Evolutionary conservation across 495 filamentous ascomycete genomes (phyloP).

Genomic region (Daldinia decipiens): DNA sequence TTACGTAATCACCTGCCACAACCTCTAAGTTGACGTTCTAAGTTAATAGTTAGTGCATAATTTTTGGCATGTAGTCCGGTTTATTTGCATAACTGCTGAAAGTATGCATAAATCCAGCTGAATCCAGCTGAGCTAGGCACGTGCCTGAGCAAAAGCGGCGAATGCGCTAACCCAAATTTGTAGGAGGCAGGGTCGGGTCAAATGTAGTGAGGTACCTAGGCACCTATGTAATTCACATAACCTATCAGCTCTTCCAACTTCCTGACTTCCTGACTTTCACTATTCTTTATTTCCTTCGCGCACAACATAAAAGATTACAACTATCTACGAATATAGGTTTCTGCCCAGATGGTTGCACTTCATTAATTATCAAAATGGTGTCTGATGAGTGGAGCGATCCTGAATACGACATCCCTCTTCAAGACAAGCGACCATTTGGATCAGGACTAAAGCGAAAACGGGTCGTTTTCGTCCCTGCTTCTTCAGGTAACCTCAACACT

Average conservation of each 20-base stretch:
- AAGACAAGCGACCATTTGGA: conserved; percentile 81
- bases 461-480: conserved; percentile 83
- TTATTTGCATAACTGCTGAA: too few relatives aligned
- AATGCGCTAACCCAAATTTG: neutral
- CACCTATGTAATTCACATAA: conserved; percentile 29
- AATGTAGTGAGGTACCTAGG: too few relatives aligned
- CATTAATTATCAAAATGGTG: conserved; percentile 19
- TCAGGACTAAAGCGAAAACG: conserved; percentile 78
- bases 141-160: too few relatives aligned
- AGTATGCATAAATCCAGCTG: too few relatives aligned
- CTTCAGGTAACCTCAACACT: conserved; percentile 58
- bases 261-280: neutral
- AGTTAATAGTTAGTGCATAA: too few relatives aligned
- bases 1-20: too few relatives aligned
- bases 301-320: neutral
- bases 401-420: conserved; percentile 72
- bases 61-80: too few relatives aligned
- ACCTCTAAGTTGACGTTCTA: too few relatives aligned
- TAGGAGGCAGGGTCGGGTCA: too few relatives aligned
- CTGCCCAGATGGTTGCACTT: neutral
- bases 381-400: conserved; percentile 41
- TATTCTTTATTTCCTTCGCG: neutral
- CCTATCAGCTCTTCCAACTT: conserved; percentile 15
- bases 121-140: too few relatives aligned
- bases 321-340: neutral